Evolutionary conservation across 2,329 filamentous ascomycete species (phyloP), one percentile per base, ranked within the genome.

Genomic region (Teratosphaeria destructans): DNA sequence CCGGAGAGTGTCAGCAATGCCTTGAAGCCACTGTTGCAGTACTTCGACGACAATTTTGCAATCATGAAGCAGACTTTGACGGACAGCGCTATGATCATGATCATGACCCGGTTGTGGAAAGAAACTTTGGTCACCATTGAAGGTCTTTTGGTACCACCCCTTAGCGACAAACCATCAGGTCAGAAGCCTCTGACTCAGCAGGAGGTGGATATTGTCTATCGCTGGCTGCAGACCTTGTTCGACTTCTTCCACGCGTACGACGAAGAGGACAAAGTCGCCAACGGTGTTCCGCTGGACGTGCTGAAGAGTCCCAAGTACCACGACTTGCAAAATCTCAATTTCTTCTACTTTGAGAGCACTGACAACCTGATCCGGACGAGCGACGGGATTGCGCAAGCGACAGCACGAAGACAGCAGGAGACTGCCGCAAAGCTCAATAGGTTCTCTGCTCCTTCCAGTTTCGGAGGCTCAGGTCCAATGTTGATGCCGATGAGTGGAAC

Each of bases 51-150:
- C 72, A 99, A 99, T 70, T 99, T 99, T 74, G 90, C 91, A 61
- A 96, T 97, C 67, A 96, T 99, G 92, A 96, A 97, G 76, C 86
- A 94, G 74, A 96, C 93, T 0, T 79, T 99, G 59, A 97, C 94
- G 0, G 88, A 91, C 60, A 87, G 90, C 60, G 95, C 94, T n/a
- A 96, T 99, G 93, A 85, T 92, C 67, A 92, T 94, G 72, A 94
- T 99, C 67, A 99, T 99, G 94, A 95, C 91, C 26, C 85, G 94
- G 53, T 77, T 99, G 5, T 99, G 94, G 94, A 99, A 99, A 75
- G 94, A 99, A 73, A 92, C 96, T 0, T 81, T 99, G 16, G 86
- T 92, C 67, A 95, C 93, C 0, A 88, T 97, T 64, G 94, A 99
- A 75, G 83, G 84, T 43, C 80, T 99, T 19, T 82, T 99, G 47